Conservation (phyloP, 148 eudicot species). For the Spergularia marina region DNA sequence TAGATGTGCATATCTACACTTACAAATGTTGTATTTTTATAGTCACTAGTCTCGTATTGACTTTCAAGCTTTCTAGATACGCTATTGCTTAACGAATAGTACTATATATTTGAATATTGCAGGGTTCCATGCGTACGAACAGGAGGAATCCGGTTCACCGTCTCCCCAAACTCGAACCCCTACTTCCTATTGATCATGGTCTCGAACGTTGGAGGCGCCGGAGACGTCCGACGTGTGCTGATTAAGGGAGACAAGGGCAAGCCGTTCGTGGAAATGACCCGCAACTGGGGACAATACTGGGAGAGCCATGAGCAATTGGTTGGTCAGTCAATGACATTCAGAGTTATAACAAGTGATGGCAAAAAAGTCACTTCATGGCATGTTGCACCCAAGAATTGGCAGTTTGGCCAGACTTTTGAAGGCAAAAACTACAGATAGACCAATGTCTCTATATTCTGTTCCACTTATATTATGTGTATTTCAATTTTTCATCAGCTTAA, state of each 20-base stretch:
- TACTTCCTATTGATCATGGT: conserved; percentile 50
- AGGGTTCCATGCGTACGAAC: conserved; percentile 67
- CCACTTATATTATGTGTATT: too few species aligned
- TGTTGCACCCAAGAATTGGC: conserved; percentile 47
- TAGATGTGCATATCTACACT: too few species aligned
- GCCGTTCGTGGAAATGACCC: conserved; percentile 47
- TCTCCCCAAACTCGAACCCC: conserved; percentile 44
- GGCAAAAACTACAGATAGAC: conserved; percentile 46
- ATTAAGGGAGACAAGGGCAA: conserved; percentile 43
- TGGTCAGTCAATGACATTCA: conserved; percentile 48
- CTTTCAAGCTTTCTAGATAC: too few species aligned
- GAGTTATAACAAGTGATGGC: conserved; percentile 52
- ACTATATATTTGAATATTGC: background rate
- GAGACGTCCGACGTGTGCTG: conserved; percentile 46
- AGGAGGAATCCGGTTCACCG: conserved; percentile 69
- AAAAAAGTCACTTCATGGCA: conserved; percentile 45
- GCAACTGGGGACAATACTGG: conserved; percentile 77
- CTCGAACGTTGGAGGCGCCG: conserved; percentile 76
- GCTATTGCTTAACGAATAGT: background rate
- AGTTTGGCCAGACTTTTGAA: conserved; percentile 59
- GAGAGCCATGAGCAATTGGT: conserved; percentile 38
- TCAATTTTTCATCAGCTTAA: too few species aligned
- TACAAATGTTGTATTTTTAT: too few species aligned
- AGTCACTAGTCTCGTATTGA: too few species aligned
- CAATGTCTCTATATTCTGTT: too few species aligned